phyloP scores from a whole-genome alignment of 352 stramenopile species.

The Elongisporangium undulatum region DNA sequence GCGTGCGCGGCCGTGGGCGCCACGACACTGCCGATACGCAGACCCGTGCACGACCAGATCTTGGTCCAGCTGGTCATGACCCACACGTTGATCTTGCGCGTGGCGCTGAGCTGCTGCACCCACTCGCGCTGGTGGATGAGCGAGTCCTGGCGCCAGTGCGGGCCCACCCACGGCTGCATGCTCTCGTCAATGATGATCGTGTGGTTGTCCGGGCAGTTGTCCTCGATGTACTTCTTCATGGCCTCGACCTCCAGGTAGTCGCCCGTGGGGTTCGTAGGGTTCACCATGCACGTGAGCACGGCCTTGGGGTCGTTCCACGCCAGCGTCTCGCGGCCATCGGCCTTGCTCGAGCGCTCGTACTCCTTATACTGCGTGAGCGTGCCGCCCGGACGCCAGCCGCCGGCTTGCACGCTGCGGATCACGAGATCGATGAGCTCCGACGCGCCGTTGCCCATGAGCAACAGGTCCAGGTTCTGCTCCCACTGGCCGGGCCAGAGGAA shows the following conservation, averaged over 20 bases:
- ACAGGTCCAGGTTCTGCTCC: constrained; percentile 53
- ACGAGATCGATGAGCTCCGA: constrained; percentile 87
- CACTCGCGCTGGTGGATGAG: constrained; percentile 87
- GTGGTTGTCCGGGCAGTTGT: constrained; percentile 74
- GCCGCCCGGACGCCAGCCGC: constrained; percentile 68
- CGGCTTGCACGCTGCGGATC: constrained; percentile 73
- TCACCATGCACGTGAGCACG: constrained; percentile 83
- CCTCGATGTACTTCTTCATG: constrained; percentile 89
- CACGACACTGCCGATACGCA: constrained; percentile 86
- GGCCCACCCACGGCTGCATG: constrained; percentile 89
- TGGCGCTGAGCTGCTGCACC: constrained; percentile 66
- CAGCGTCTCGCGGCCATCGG: constrained; percentile 73
- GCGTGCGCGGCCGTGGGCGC: constrained; percentile 73
- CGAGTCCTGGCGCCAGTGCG: constrained; percentile 78
- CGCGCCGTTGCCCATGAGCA: constrained; percentile 82
- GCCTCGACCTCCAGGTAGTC: constrained; percentile 81
- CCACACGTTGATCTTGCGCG: constrained; percentile 84
- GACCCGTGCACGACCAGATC: constrained; percentile 90
- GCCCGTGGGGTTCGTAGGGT: constrained; percentile 88
- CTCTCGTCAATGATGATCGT: constrained; percentile 91
- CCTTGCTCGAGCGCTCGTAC: constrained; percentile 83
- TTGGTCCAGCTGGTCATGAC: constrained; percentile 92
- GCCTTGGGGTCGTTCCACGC: constrained; percentile 68
- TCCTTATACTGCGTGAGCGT: constrained; percentile 86
- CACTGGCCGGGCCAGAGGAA: constrained; percentile 77